These are phyloP conservation scores for Fomitopsis betulina DNA, from an alignment of 1,284 basidiomycete species.

Conservation along the genomic window DNA sequence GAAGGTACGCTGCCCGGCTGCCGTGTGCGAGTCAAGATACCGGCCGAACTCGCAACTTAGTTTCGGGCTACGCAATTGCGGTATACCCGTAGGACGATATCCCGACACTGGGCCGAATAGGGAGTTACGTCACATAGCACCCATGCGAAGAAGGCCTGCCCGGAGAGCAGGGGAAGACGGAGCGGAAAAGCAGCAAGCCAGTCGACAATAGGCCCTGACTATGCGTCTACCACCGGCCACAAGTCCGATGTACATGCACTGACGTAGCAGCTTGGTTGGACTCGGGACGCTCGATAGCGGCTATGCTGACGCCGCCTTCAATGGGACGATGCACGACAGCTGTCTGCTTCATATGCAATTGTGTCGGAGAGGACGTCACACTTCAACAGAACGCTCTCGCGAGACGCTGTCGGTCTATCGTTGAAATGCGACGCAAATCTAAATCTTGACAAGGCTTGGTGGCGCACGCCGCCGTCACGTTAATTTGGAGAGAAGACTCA, in stretches of 20 bases:
- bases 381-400: no score
- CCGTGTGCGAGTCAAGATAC: neutral
- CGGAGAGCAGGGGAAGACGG: neutral
- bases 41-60: neutral
- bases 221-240: neutral
- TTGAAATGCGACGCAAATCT: neutral
- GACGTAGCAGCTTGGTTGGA: neutral
- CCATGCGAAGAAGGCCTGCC: neutral
- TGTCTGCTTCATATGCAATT: no score
- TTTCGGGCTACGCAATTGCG: neutral
- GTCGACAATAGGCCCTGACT: neutral
- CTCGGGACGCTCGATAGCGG: no score
- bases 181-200: no score
- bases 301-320: no score
- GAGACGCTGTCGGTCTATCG: neutral
- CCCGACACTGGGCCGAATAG: neutral
- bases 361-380: no score
- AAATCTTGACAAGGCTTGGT: neutral
- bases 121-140: neutral
- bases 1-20: no score
- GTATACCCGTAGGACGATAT: neutral
- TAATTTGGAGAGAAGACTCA: no score
- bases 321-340: no score
- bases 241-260: neutral
- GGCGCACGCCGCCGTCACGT: no score